Base-by-base conservation (phyloP, 1,284 basidiomycete genomes). In the Pascua guehoae region DNA sequence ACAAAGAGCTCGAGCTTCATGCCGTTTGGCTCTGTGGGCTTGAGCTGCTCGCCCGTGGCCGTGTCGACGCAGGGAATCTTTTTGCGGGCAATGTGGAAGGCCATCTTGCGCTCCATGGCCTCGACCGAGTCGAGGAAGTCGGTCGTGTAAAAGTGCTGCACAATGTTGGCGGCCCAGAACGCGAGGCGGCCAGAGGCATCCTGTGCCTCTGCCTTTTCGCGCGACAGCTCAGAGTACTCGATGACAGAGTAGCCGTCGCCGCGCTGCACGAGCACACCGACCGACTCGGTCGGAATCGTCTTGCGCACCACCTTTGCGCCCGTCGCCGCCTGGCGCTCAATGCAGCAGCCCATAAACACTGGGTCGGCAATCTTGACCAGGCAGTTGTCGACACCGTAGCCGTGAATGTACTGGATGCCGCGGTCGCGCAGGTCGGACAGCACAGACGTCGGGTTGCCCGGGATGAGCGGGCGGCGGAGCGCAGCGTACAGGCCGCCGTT, bases 1-100 rank as follows among this genome's bases (percentile, higher is more conserved):
- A 99, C 89, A 79, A 98, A 99, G 78, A 97, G 82, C 78, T 99
- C 96, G 64, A 99, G 85, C 80, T 99, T 99, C 90, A 98, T 96
- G 57, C 96, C 96, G 76, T 98, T 98, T n/a, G 92, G 90, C 71
- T 86, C 86, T 56, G 78, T 78, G 7, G 95, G 94, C 75, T 93
- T 95, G 73, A 92, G 77, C 3, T 72, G 48, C 52, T 78, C 69
- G 40, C 88, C 90, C 7, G 82, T 83, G 48, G 81, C 74, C 49
- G 89, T 70, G 71, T 91, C 86, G 63, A 95, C 80, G 65, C 88
- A 84, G 15, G 92, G 84, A 67, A 98, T 98, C 83, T 98, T 98
- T 80, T 99, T 98, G 69, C 89, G 86, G 39, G 96, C 96, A 72
- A 99, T 92, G 81, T 99, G 96, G 84, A 90, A 97, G 24, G 93